Percentiles rank a stretch among this genome's conserved stretches.
These are phyloP conservation scores for Didymella lethalis DNA, from an alignment of 2,329 filamentous ascomycete species.

Conservation along the genomic window DNA sequence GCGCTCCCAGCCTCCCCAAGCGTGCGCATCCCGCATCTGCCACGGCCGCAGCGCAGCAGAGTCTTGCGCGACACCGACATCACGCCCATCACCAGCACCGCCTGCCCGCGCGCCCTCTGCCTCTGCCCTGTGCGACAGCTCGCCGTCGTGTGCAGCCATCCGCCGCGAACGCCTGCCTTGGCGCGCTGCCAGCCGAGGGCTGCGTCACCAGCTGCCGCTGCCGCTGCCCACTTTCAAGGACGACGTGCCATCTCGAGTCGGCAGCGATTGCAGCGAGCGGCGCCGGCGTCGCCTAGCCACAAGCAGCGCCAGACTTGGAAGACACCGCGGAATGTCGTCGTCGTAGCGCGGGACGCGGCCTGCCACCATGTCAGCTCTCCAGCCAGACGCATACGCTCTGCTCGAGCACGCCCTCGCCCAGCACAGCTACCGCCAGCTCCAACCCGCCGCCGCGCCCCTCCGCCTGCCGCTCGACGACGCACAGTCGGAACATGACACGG, in stretches of 20 bases:
- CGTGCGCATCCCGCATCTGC: conserved; percentile 2
- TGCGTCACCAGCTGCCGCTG: conserved; percentile 35
- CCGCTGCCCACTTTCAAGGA: conserved; percentile 2
- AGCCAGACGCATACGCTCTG: conserved; percentile 38
- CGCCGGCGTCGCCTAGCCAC: conserved; percentile 25
- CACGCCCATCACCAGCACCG: neutral
- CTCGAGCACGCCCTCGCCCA: conserved; percentile 48
- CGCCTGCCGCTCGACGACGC: conserved; percentile 22
- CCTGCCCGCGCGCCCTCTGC: conserved; percentile 8
- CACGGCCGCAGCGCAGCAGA: conserved; percentile 19
- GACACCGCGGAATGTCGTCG: conserved; percentile 31
- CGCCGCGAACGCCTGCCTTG: conserved; percentile 28
- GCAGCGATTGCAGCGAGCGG: conserved; percentile 18
- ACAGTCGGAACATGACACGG: conserved; percentile 40
- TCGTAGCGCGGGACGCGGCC: conserved; percentile 20
- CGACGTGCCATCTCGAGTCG: conserved; percentile 7
- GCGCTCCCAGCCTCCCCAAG: conserved; percentile 27
- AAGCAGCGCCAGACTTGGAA: conserved; percentile 11
- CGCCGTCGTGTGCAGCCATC: neutral
- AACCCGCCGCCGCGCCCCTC: conserved; percentile 36
- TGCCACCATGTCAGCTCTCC: conserved; percentile 31
- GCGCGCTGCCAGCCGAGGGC: conserved; percentile 21
- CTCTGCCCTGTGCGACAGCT: conserved; percentile 8
- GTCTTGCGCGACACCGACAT: conserved; percentile 9
- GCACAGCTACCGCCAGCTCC: conserved; percentile 34